These are phyloP conservation scores for Mycocentrospora acerina DNA, from an alignment of 2,329 filamentous ascomycete species.

Conservation along the genomic window DNA sequence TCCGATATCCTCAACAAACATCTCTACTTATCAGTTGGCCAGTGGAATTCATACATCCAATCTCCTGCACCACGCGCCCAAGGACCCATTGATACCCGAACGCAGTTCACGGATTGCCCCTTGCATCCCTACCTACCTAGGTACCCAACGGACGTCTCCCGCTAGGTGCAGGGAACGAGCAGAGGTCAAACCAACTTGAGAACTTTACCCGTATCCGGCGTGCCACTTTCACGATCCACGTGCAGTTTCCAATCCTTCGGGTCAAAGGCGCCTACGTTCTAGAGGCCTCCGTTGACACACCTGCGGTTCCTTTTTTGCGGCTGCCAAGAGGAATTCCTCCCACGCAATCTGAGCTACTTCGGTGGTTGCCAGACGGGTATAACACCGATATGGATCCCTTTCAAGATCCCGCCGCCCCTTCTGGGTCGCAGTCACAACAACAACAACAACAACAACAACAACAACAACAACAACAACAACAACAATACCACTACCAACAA, in stretches of 20 bases:
- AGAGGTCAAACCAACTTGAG: constrained; percentile 13
- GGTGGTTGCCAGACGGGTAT: constrained; percentile 14
- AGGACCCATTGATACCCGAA: constrained; percentile 21
- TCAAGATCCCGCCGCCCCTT: constrained; percentile 19
- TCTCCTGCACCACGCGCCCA: constrained; percentile 8
- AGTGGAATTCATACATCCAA: constrained; percentile 5
- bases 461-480: too few relatives aligned
- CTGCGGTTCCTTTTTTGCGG: constrained; percentile 3
- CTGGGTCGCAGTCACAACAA: constrained; percentile 18
- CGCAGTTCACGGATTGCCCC: constrained; percentile 14
- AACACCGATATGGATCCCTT: constrained; percentile 31
- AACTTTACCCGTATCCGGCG: constrained; percentile 12
- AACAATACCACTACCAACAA: too few relatives aligned
- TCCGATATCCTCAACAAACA: background rate
- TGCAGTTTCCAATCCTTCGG: constrained; percentile 14
- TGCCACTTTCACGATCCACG: constrained; percentile 16
- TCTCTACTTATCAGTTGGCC: constrained; percentile 1
- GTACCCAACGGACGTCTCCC: constrained; percentile 17
- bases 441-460: too few relatives aligned
- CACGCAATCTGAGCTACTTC: constrained; percentile 1
- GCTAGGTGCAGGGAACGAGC: constrained; percentile 17
- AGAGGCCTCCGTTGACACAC: constrained; percentile 11
- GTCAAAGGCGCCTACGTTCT: constrained; percentile 15
- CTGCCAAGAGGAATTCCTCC: constrained; percentile 6
- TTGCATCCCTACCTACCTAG: constrained; percentile 16